Conservation (phyloP, 495 filamentous ascomycete genomes). For the Trichoderma virens region DNA sequence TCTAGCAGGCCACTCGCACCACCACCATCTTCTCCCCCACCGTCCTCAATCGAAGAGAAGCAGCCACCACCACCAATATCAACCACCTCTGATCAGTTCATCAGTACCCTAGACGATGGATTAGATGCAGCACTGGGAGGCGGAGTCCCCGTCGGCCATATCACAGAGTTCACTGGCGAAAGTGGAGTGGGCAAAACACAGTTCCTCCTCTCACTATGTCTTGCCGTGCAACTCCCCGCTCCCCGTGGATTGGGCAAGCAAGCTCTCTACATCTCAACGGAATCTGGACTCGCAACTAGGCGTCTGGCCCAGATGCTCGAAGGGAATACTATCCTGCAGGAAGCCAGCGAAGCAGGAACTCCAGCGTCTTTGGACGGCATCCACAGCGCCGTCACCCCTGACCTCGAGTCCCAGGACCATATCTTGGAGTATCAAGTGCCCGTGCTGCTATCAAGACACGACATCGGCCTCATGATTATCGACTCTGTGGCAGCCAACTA, state of each 20-base stretch:
- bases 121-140: constrained; percentile 74
- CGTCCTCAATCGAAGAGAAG: background rate
- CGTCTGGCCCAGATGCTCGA: constrained; percentile 71
- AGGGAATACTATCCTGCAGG: constrained; percentile 46
- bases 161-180: constrained; percentile 90
- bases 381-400: constrained; percentile 74
- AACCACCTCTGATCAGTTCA: constrained; percentile 26
- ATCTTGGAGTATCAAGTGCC: constrained; percentile 88
- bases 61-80: constrained; percentile 15
- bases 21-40: background rate
- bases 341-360: constrained; percentile 32
- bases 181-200: constrained; percentile 96
- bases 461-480: constrained; percentile 72
- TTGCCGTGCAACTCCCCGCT: constrained; percentile 70
- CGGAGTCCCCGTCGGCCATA: constrained; percentile 73
- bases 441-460: constrained; percentile 64
- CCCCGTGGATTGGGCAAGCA: constrained; percentile 60
- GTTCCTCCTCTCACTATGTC: constrained; percentile 74
- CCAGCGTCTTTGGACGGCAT: constrained; percentile 63
- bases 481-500: constrained; percentile 94
- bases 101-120: constrained; percentile 71
- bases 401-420: constrained; percentile 92
- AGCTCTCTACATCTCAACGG: constrained; percentile 92
- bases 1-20: constrained; percentile 19
- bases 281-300: constrained; percentile 70